A percentile compares a stretch with the other conserved stretches of the same genome.
phyloP scores from a whole-genome alignment of 805 yeast genomes.

The Alloascoidea africana region DNA sequence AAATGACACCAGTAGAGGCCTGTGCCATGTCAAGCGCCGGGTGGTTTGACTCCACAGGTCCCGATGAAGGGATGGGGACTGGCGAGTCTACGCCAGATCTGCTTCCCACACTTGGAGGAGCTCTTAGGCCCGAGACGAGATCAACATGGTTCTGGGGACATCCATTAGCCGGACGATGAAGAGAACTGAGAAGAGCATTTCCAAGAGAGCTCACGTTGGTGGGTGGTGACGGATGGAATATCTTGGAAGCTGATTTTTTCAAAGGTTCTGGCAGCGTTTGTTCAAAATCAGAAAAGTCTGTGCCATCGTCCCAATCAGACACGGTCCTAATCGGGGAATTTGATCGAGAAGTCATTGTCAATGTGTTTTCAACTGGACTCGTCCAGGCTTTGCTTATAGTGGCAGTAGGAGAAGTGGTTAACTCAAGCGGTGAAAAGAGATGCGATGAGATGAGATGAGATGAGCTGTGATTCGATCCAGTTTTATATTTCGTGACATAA shows the following conservation, averaged over 20 bases:
- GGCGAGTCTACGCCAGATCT: slow-evolving; percentile 25
- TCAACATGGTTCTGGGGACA: not conserved
- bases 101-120: slow-evolving; percentile 1
- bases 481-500: too few relatives aligned
- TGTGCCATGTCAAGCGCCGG: slow-evolving; percentile 46
- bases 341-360: too few relatives aligned
- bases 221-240: slow-evolving; percentile 2
- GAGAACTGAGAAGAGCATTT: too few relatives aligned
- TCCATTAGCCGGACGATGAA: not conserved
- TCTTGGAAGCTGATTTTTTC: slow-evolving; percentile 2
- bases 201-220: too few relatives aligned
- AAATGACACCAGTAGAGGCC: slow-evolving; percentile 46
- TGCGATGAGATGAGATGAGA: too few relatives aligned
- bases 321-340: too few relatives aligned
- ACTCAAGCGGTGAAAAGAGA: too few relatives aligned
- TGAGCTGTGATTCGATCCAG: too few relatives aligned
- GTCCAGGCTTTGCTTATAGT: too few relatives aligned
- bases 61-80: slow-evolving; percentile 28
- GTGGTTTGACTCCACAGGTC: slow-evolving; percentile 29
- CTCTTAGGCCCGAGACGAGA: not conserved
- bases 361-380: too few relatives aligned
- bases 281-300: slow-evolving; percentile 2
- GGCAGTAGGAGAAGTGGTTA: too few relatives aligned
- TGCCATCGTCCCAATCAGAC: slow-evolving; percentile 1
- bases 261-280: slow-evolving; percentile 3